Conservation (phyloP, 345 rosid genomes). For the Reutealis trisperma region DNA sequence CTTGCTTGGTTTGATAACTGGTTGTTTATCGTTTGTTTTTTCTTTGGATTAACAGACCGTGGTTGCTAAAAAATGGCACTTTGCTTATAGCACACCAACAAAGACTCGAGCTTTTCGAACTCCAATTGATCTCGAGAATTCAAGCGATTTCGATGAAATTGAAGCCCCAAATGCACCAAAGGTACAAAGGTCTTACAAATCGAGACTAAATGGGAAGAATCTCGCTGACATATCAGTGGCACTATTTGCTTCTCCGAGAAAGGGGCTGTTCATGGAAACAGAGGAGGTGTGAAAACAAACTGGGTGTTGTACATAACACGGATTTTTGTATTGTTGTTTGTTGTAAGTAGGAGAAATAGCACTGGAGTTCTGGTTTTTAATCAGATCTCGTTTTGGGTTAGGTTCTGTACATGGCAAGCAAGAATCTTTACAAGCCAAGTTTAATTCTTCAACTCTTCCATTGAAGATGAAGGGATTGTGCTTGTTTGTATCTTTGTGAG, state of each 20-base stretch:
- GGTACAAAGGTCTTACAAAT: slow-evolving; percentile 31
- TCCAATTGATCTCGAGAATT: slow-evolving; percentile 32
- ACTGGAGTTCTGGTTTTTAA: neutral
- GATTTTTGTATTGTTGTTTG: neutral
- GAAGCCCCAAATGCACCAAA: slow-evolving; percentile 75
- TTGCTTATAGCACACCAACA: slow-evolving; percentile 66
- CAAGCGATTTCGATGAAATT: slow-evolving; percentile 36
- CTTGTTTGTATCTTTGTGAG: slow-evolving; percentile 34
- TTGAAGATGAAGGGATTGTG: slow-evolving; percentile 27
- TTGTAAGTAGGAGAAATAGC: slow-evolving; percentile 13
- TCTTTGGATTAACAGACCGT: slow-evolving; percentile 44
- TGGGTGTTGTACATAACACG: too few species aligned
- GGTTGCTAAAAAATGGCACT: slow-evolving; percentile 59
- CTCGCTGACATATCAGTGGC: slow-evolving; percentile 54
- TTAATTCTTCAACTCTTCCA: slow-evolving; percentile 24
- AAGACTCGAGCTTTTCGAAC: slow-evolving; percentile 52
- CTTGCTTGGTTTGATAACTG: neutral
- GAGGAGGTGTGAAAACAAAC: neutral
- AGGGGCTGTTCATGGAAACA: slow-evolving; percentile 23
- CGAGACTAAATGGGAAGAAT: slow-evolving; percentile 38
- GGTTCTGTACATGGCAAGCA: slow-evolving; percentile 16
- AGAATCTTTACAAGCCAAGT: slow-evolving; percentile 19
- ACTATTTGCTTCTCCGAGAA: slow-evolving; percentile 45
- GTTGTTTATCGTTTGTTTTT: neutral
- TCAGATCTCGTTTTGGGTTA: slow-evolving; percentile 14